phyloP scores from a whole-genome alignment of 2,329 filamentous ascomycete genomes.

The Chaetomiaceae sp. region DNA sequence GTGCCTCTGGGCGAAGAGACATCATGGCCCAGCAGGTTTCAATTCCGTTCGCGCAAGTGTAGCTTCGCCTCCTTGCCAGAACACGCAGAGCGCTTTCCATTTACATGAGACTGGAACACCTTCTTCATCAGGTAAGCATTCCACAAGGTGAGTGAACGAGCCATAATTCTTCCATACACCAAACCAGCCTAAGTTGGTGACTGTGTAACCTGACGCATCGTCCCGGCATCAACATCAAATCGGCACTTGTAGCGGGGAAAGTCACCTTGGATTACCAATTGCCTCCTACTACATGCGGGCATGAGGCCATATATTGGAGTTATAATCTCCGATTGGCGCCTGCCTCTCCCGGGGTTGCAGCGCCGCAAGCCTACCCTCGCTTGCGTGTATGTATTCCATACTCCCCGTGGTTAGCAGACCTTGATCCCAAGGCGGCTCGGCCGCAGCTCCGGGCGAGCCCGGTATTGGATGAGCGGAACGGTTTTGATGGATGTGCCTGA shows the following conservation, averaged over 20 bases:
- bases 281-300: slow-evolving; percentile 2
- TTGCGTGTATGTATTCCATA: neutral
- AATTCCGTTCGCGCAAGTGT: neutral
- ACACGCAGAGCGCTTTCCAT: neutral
- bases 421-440: neutral
- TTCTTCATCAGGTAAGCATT: slow-evolving; percentile 7
- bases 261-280: neutral
- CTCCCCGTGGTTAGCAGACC: too few species aligned
- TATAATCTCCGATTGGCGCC: slow-evolving; percentile 26
- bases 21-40: neutral
- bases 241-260: neutral
- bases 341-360: slow-evolving; percentile 16
- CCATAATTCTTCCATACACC: slow-evolving; percentile 1
- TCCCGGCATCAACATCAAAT: neutral
- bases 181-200: slow-evolving; percentile 6
- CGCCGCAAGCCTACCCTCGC: slow-evolving; percentile 6
- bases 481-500: neutral
- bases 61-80: neutral
- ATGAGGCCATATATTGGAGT: slow-evolving; percentile 22
- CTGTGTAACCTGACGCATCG: neutral
- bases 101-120: neutral
- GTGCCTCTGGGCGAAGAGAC: neutral
- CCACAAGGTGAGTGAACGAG: neutral
- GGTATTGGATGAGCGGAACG: neutral
- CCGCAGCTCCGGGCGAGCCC: neutral